Evolutionary conservation across 176 grass and related monocot species (phyloP).

Genomic region (Calamus simplicifolius): DNA sequence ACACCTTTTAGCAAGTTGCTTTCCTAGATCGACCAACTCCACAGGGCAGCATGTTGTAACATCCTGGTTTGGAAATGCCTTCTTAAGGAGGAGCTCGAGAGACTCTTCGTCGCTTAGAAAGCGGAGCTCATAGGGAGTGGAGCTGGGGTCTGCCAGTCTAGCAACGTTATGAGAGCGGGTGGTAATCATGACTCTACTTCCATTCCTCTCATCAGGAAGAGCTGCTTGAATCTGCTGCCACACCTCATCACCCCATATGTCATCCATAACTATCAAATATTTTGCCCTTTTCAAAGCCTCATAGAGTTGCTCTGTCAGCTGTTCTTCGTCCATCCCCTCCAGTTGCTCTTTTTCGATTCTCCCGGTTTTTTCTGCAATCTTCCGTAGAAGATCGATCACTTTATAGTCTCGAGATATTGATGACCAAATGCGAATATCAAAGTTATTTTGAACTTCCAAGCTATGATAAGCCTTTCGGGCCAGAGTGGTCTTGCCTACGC

Average conservation of each 20-base stretch:
- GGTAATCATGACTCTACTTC: slow-evolving; percentile 27
- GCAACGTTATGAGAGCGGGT: slow-evolving; percentile 12
- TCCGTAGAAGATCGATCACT: slow-evolving; percentile 2
- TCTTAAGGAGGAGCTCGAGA: too few species aligned
- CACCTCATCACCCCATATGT: slow-evolving; percentile 8
- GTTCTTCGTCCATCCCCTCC: not conserved
- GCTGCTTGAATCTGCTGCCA: not conserved
- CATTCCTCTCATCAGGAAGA: slow-evolving; percentile 13
- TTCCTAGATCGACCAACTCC: too few species aligned
- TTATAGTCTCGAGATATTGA: slow-evolving; percentile 5
- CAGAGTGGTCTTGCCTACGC: slow-evolving; percentile 27
- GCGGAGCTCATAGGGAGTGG: slow-evolving; percentile 1
- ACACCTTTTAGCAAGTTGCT: too few species aligned
- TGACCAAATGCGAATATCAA: slow-evolving; percentile 8
- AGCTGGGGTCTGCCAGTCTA: not conserved
- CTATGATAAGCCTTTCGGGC: slow-evolving; percentile 2
- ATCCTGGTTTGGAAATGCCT: too few species aligned
- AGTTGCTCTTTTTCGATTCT: not conserved
- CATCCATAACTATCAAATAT: slow-evolving; percentile 31
- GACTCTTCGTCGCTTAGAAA: slow-evolving; percentile 17
- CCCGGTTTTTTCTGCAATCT: not conserved
- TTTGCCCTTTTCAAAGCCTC: slow-evolving; percentile 1
- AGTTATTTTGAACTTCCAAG: slow-evolving; percentile 2
- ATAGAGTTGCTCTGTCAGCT: not conserved
- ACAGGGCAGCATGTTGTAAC: too few species aligned